phyloP scores from a whole-genome alignment of 257 asterid species.

The Linderniella brevidens region DNA sequence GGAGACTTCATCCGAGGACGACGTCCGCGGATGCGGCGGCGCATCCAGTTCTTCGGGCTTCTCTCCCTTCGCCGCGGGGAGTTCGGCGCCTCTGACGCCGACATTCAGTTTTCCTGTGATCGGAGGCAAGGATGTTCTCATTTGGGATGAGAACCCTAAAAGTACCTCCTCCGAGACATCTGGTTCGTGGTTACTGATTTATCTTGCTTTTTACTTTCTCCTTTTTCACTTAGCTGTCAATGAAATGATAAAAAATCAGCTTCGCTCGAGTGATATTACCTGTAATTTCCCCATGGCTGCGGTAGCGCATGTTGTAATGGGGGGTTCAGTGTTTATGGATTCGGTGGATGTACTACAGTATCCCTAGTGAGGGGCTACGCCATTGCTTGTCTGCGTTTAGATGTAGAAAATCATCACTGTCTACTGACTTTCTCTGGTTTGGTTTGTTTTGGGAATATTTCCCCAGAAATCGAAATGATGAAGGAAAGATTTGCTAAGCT shows the following conservation, averaged over 20 bases:
- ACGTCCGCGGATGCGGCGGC: conserved; percentile 26
- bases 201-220: background rate
- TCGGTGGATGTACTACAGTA: too few relatives aligned
- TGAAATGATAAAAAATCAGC: background rate
- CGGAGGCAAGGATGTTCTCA: conserved; percentile 52
- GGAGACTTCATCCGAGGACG: conserved; percentile 44
- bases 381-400: background rate
- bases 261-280: too few relatives aligned
- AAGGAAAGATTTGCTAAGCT: conserved; percentile 90
- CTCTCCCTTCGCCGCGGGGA: conserved; percentile 35
- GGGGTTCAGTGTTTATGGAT: too few relatives aligned
- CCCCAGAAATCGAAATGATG: conserved; percentile 74
- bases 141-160: conserved; percentile 47
- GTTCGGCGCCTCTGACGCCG: conserved; percentile 34
- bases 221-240: background rate
- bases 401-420: background rate
- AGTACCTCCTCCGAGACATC: conserved; percentile 37
- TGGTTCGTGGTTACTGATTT: conserved; percentile 22
- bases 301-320: too few relatives aligned
- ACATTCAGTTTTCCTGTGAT: conserved; percentile 49
- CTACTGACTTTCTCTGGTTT: background rate
- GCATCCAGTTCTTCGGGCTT: conserved; percentile 54
- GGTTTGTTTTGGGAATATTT: background rate
- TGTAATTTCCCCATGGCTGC: too few relatives aligned
- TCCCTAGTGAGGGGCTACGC: too few relatives aligned